Conservation (phyloP, 2,329 filamentous ascomycete genomes). For the Fusarium sp. region DNA sequence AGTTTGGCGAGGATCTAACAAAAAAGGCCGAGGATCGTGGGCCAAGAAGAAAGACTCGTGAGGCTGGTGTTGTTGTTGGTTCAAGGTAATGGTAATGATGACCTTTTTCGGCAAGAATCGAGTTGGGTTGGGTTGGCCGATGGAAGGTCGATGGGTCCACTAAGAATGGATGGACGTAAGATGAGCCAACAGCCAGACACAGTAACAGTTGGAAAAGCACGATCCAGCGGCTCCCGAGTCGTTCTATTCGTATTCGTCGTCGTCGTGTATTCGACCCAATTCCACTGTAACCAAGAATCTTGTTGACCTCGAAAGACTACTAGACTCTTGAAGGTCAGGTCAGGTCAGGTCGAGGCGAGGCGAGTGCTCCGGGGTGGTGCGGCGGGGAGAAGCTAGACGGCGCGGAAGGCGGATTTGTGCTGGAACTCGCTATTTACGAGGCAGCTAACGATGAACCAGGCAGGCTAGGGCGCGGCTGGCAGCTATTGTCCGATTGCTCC, state of each 20-base stretch:
- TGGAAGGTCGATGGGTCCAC: slow-evolving; percentile 25
- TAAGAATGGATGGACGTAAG: slow-evolving; percentile 21
- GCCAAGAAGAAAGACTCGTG: slow-evolving; percentile 20
- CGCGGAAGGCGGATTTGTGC: slow-evolving; percentile 34
- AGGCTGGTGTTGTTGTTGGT: slow-evolving; percentile 12
- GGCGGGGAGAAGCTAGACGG: slow-evolving; percentile 25
- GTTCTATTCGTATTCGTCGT: background rate
- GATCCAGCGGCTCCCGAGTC: slow-evolving; percentile 1
- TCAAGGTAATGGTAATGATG: slow-evolving; percentile 26
- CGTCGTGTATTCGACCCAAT: background rate
- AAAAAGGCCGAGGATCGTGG: slow-evolving; percentile 5
- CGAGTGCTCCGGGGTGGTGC: slow-evolving; percentile 18
- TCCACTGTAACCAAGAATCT: slow-evolving; percentile 12
- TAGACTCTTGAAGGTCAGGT: slow-evolving; percentile 19
- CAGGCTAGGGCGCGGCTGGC: slow-evolving; percentile 14
- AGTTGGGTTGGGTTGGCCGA: slow-evolving; percentile 13
- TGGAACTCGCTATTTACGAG: slow-evolving; percentile 25
- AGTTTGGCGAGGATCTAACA: slow-evolving; percentile 13
- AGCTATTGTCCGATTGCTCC: slow-evolving; percentile 32
- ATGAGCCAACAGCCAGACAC: slow-evolving; percentile 18
- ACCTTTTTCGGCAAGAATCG: slow-evolving; percentile 16
- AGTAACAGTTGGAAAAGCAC: background rate
- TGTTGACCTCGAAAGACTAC: slow-evolving; percentile 9
- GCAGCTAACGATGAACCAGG: slow-evolving; percentile 6
- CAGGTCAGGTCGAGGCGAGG: slow-evolving; percentile 11